Evolutionary conservation across 2,329 filamentous ascomycete species (phyloP).

Genomic region (Juglanconis sp.): DNA sequence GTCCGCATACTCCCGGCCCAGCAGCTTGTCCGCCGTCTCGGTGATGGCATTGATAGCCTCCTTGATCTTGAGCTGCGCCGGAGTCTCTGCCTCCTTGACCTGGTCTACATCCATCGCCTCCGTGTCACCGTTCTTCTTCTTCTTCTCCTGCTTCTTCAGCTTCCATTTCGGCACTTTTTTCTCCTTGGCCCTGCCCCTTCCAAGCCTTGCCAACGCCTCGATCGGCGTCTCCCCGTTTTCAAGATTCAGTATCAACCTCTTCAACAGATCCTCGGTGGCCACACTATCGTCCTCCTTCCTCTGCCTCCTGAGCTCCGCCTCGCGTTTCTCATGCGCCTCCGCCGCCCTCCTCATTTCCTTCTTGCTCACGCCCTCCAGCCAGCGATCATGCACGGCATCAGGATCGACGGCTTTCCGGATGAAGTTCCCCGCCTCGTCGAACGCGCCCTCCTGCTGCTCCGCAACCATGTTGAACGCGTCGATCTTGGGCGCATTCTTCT

Average conservation of each 20-base stretch:
- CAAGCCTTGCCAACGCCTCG: conserved; percentile 81
- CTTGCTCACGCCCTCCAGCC: conserved; percentile 89
- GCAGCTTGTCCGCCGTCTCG: conserved; percentile 81
- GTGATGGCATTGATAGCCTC: conserved; percentile 79
- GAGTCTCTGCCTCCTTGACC: conserved; percentile 55
- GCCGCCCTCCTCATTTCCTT: conserved; percentile 88
- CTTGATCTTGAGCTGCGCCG: conserved; percentile 66
- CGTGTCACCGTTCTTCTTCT: conserved; percentile 44
- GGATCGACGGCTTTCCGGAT: conserved; percentile 85
- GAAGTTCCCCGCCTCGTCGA: conserved; percentile 88
- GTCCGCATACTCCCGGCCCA: conserved; percentile 80
- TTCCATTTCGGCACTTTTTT: conserved; percentile 65
- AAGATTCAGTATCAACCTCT: conserved; percentile 67
- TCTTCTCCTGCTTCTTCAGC: conserved; percentile 63
- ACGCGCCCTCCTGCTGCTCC: conserved; percentile 89
- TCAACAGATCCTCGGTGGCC: conserved; percentile 75
- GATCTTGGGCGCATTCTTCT: conserved; percentile 87
- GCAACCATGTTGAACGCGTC: conserved; percentile 93
- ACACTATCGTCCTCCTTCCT: conserved; percentile 82
- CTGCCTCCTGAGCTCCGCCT: conserved; percentile 69
- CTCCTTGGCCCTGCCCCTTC: conserved; percentile 55
- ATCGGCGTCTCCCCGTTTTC: conserved; percentile 81
- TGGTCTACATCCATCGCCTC: conserved; percentile 69
- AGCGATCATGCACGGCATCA: conserved; percentile 85
- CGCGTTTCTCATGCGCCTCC: conserved; percentile 81